Conservation (phyloP, 306 rosid species). For the Cucumis hystrix region DNA sequence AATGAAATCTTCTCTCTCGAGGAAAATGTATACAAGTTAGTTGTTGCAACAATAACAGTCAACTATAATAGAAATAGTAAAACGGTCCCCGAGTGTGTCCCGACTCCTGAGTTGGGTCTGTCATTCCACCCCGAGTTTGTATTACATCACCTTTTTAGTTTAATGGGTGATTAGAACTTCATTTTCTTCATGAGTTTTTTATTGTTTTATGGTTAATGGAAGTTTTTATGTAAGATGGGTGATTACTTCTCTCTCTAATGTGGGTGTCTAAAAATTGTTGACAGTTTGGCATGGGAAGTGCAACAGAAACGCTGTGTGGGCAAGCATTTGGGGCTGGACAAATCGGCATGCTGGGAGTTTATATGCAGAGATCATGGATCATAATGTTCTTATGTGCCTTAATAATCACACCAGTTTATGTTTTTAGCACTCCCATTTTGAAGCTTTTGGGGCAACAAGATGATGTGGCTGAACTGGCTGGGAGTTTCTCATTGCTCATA, state of each 20-base stretch:
- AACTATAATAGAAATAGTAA: too few relatives aligned
- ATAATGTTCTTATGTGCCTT: slow-evolving; percentile 31
- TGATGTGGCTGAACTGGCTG: slow-evolving; percentile 55
- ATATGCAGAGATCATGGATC: slow-evolving; percentile 76
- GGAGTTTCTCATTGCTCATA: slow-evolving; percentile 24
- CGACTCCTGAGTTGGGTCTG: too few relatives aligned
- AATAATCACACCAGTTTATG: slow-evolving; percentile 43
- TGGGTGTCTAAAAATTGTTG: background rate
- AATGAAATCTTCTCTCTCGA: too few relatives aligned
- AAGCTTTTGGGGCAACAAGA: slow-evolving; percentile 49
- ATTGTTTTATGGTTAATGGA: too few relatives aligned
- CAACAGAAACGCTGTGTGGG: slow-evolving; percentile 69
- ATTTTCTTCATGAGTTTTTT: background rate
- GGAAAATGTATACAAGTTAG: too few relatives aligned
- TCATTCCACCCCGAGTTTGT: too few relatives aligned
- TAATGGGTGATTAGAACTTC: too few relatives aligned
- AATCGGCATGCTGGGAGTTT: slow-evolving; percentile 49
- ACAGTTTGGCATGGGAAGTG: slow-evolving; percentile 72
- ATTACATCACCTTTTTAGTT: too few relatives aligned
- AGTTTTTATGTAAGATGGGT: too few relatives aligned
- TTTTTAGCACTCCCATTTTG: slow-evolving; percentile 49
- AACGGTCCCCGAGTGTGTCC: too few relatives aligned
- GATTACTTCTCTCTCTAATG: background rate
- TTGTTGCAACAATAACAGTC: too few relatives aligned
- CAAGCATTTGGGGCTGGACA: slow-evolving; percentile 87